A percentile compares a stretch with the other conserved stretches of the same genome.
Evolutionary conservation across 1,284 basidiomycete species (phyloP).

Genomic region (Uromyces viciae-fabae): DNA sequence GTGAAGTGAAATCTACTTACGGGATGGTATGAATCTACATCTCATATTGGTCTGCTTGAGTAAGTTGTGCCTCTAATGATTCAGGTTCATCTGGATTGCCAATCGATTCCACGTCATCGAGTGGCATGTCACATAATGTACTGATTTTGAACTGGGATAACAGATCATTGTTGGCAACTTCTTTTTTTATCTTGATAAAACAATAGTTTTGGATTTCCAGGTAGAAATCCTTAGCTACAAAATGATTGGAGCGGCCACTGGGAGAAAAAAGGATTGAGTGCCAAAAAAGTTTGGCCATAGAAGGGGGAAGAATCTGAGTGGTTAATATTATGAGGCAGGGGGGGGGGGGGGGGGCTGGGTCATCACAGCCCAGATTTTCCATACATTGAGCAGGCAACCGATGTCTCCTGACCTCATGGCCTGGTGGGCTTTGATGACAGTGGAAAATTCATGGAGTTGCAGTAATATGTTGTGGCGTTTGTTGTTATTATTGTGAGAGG

Average conservation of each 20-base stretch:
- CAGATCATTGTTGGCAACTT: no score
- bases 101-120: no score
- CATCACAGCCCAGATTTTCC: constrained; percentile 19
- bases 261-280: background rate
- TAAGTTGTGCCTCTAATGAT: no score
- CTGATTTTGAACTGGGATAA: no score
- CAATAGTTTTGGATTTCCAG: background rate
- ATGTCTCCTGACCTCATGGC: constrained; percentile 23
- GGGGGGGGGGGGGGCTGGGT: background rate
- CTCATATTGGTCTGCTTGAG: no score
- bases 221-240: background rate
- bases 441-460: constrained; percentile 4
- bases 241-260: background rate
- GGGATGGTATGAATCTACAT: no score
- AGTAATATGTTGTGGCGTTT: background rate
- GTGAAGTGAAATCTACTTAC: no score
- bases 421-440: constrained; percentile 8
- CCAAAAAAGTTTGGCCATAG: background rate
- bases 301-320: background rate
- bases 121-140: no score
- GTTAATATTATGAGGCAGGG: background rate
- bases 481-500: background rate
- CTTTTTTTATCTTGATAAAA: no score
- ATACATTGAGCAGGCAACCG: background rate
- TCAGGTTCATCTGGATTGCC: no score